Conservation (phyloP, 306 rosid species). For the Rubus idaeus region DNA sequence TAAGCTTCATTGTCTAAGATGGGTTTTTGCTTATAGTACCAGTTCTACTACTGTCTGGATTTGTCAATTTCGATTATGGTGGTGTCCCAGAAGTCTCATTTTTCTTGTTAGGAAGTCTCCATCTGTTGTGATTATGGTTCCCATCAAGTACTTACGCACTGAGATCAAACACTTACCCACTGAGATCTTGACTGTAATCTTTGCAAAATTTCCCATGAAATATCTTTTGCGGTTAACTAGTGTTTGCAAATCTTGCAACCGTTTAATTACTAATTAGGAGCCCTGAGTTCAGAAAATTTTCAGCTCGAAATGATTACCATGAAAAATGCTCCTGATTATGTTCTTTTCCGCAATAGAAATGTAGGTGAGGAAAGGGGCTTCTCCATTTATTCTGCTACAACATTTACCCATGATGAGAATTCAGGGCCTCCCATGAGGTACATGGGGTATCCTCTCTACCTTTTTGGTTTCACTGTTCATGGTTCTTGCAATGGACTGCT, state of each 20-base stretch:
- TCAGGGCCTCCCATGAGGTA: neutral
- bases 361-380: neutral
- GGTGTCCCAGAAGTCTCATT: neutral
- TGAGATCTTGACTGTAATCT: neutral
- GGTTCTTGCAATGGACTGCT: conserved; percentile 7
- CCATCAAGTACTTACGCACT: too few species aligned
- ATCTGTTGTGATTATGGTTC: neutral
- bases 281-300: neutral
- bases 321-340: neutral
- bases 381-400: neutral
- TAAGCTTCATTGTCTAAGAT: neutral
- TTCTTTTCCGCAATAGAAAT: neutral
- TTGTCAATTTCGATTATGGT: neutral
- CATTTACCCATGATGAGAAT: neutral
- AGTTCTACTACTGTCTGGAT: too few species aligned
- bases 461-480: neutral
- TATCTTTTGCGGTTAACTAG: neutral
- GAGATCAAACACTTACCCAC: too few species aligned
- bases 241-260: neutral
- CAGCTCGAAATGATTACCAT: neutral
- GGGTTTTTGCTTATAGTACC: neutral
- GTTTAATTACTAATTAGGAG: neutral
- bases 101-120: neutral
- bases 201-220: neutral
- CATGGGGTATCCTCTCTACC: neutral